phyloP scores from a whole-genome alignment of 1,284 basidiomycete species.

The Cryptococcus depauperatus region DNA sequence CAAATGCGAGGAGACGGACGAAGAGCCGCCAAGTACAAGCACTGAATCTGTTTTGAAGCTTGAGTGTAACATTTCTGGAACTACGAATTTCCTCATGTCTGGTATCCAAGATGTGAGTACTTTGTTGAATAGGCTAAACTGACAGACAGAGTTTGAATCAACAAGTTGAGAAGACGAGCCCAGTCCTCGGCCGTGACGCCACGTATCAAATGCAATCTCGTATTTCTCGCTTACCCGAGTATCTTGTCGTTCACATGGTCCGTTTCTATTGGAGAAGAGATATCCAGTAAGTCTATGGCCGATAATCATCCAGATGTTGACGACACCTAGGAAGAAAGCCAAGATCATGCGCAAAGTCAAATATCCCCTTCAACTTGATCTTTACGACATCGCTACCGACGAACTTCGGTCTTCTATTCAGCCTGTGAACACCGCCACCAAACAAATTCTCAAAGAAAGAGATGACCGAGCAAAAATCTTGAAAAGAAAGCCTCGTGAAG shows the following conservation, averaged over 20 bases:
- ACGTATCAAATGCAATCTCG: slow-evolving; percentile 54
- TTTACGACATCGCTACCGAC: slow-evolving; percentile 70
- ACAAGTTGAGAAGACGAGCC: slow-evolving; percentile 77
- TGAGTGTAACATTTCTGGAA: slow-evolving; percentile 80
- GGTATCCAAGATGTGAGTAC: slow-evolving; percentile 71
- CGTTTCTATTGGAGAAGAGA: slow-evolving; percentile 93
- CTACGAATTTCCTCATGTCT: slow-evolving; percentile 80
- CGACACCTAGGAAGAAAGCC: slow-evolving; percentile 57
- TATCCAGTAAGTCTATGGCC: slow-evolving; percentile 50
- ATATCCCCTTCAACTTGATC: slow-evolving; percentile 74
- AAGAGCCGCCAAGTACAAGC: slow-evolving; percentile 60
- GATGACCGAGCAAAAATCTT: slow-evolving; percentile 74
- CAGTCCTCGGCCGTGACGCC: slow-evolving; percentile 69
- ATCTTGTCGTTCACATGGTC: slow-evolving; percentile 46
- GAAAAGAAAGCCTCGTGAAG: slow-evolving; percentile 56
- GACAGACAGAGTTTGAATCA: slow-evolving; percentile 64
- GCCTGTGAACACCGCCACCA: slow-evolving; percentile 63
- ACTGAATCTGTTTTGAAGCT: slow-evolving; percentile 77
- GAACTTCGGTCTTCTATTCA: slow-evolving; percentile 65
- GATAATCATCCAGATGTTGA: neutral
- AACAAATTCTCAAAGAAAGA: slow-evolving; percentile 73
- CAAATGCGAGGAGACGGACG: slow-evolving; percentile 68
- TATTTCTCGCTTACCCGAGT: slow-evolving; percentile 72
- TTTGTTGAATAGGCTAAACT: slow-evolving; percentile 1
- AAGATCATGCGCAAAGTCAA: slow-evolving; percentile 96